Evolutionary conservation across 768 basidiomycete genomes (phyloP).

Genomic region (Tricholoma furcatifolium): DNA sequence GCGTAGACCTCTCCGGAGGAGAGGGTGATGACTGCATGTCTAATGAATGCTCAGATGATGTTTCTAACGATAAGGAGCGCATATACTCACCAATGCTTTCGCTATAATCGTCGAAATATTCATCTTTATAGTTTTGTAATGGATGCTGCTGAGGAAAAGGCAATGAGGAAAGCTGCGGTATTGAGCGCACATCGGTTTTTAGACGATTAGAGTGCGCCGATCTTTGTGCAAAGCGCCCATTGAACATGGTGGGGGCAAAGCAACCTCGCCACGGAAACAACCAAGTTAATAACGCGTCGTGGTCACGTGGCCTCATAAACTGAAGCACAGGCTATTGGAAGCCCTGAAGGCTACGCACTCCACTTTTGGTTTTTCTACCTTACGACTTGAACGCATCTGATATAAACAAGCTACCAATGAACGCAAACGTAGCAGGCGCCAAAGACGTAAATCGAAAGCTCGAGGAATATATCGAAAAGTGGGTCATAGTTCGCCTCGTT

Average conservation of each 20-base stretch:
- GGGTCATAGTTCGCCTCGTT: slow-evolving; percentile 16
- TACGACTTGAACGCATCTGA: neutral
- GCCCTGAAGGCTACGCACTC: no score
- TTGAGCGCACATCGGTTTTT: neutral
- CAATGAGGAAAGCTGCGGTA: neutral
- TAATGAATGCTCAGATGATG: slow-evolving; percentile 1
- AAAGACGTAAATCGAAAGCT: slow-evolving; percentile 51
- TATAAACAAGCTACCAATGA: slow-evolving; percentile 19
- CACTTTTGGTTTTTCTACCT: neutral
- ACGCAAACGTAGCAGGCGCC: slow-evolving; percentile 21
- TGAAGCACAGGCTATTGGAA: no score
- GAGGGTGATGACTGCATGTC: slow-evolving; percentile 21
- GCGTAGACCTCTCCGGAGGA: slow-evolving; percentile 1
- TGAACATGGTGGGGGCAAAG: slow-evolving; percentile 12
- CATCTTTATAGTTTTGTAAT: slow-evolving; percentile 6
- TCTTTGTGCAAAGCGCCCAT: slow-evolving; percentile 4
- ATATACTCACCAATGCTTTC: slow-evolving; percentile 38
- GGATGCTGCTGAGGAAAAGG: neutral
- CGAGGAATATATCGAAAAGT: slow-evolving; percentile 83
- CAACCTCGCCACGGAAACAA: neutral
- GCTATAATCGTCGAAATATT: slow-evolving; percentile 20
- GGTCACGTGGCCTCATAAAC: slow-evolving; percentile 9
- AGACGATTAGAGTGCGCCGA: neutral
- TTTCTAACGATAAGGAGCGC: slow-evolving; percentile 18
- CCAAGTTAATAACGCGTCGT: slow-evolving; percentile 4